These are phyloP conservation scores for Arachis stenosperma DNA, from an alignment of 306 rosid genomes.

Conservation along the genomic window DNA sequence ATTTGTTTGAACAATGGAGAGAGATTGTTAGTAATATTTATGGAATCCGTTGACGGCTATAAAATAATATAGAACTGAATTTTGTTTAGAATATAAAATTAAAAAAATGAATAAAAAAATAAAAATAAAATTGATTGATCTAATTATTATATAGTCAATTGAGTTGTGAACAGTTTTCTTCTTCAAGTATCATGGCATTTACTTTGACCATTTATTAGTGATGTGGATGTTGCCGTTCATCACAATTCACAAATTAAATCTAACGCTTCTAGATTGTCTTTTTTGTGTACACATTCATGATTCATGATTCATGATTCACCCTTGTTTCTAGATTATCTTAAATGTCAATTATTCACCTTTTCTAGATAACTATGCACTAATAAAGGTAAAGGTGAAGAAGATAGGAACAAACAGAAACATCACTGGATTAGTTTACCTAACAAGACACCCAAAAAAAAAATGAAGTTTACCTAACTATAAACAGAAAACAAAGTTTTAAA, in stretches of 20 bases:
- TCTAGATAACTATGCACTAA: not conserved
- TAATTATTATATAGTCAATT: conserved; percentile 25
- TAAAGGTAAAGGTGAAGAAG: not conserved
- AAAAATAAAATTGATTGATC: not conserved
- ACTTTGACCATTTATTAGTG: conserved; percentile 28
- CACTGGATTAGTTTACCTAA: conserved; percentile 24
- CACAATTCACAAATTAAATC: not conserved
- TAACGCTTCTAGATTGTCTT: not conserved
- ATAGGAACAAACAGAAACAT: not conserved
- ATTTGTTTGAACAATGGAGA: conserved; percentile 13
- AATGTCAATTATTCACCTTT: not conserved
- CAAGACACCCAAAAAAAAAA: not conserved
- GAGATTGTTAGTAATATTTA: not conserved
- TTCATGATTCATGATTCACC: no score
- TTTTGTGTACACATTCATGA: not conserved
- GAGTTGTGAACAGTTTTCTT: conserved; percentile 25
- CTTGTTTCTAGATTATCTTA: not conserved
- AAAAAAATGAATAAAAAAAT: no score
- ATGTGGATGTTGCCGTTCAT: conserved; percentile 19
- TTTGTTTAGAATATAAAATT: no score
- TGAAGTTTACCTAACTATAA: not conserved
- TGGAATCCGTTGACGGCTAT: conserved; percentile 26
- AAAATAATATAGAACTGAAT: conserved; percentile 16
- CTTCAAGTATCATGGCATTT: conserved; percentile 22
- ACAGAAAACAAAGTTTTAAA: no score